A percentile compares a stretch with the other conserved stretches of the same genome.
These are phyloP conservation scores for Sporisorium exsertum DNA, from an alignment of 1,284 basidiomycete genomes.

Conservation along the genomic window DNA sequence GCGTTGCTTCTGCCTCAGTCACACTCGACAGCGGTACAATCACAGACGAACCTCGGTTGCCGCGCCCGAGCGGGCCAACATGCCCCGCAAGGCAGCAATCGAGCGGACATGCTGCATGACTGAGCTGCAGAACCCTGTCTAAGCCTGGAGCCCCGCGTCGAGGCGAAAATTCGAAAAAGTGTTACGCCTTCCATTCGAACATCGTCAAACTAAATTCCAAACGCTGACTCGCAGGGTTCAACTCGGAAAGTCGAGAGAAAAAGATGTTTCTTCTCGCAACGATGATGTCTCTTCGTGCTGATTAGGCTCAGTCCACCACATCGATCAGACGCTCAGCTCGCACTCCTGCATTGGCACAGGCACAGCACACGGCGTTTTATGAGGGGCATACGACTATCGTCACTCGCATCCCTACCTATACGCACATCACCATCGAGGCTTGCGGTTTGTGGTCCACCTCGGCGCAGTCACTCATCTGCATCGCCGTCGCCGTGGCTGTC, in stretches of 20 bases:
- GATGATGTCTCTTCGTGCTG: not conserved
- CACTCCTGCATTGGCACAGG: not conserved
- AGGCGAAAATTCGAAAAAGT: not conserved
- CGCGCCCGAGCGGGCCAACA: not conserved
- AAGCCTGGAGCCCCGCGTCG: not conserved
- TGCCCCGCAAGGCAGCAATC: no score
- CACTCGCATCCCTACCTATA: not conserved
- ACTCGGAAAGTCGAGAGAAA: no score
- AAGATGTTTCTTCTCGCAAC: not conserved
- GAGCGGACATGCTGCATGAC: not conserved
- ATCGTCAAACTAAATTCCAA: not conserved
- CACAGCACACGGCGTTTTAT: conserved; percentile 9
- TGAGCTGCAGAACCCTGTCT: no score
- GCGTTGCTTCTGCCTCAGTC: no score
- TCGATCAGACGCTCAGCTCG: not conserved
- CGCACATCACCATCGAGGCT: not conserved
- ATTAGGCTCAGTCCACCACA: not conserved
- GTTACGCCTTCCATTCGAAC: not conserved
- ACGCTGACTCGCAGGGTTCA: conserved; percentile 1
- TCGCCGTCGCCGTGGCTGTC: not conserved
- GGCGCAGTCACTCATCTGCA: not conserved
- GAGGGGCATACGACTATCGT: conserved; percentile 8
- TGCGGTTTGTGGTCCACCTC: not conserved
- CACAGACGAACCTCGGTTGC: not conserved
- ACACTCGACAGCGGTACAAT: not conserved